Evolutionary conservation across 192 early-diverging fungal species (phyloP).

Genomic region (Spizellomyces sp.): DNA sequence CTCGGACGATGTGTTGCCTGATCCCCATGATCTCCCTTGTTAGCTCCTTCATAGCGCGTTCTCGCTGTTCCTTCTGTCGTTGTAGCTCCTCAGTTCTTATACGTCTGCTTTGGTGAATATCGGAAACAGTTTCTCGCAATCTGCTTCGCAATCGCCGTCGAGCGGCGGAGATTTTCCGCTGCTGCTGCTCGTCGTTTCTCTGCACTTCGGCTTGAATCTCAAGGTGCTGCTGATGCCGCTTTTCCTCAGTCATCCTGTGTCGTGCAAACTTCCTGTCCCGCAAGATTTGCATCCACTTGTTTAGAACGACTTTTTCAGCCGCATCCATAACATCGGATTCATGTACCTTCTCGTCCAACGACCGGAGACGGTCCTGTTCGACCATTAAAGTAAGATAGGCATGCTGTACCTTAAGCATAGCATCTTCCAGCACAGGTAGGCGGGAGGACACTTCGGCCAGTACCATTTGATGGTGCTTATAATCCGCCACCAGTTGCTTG

Average conservation of each 20-base stretch:
- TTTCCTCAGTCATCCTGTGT: neutral
- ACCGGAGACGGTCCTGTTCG: neutral
- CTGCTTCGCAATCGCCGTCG: neutral
- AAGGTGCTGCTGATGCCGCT: neutral
- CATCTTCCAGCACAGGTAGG: neutral
- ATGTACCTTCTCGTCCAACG: neutral
- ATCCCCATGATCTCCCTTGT: neutral
- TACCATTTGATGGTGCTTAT: neutral
- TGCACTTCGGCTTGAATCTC: neutral
- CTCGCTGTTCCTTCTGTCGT: neutral
- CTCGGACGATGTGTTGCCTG: neutral
- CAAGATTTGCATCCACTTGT: neutral
- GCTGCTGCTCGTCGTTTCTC: neutral
- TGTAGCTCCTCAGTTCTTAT: neutral
- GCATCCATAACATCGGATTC: conserved; percentile 1
- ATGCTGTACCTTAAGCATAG: neutral
- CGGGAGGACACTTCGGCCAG: neutral
- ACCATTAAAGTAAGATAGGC: neutral
- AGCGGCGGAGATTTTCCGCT: neutral
- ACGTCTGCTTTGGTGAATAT: neutral
- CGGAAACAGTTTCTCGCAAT: neutral
- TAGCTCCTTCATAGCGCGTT: neutral
- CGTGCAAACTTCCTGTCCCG: neutral
- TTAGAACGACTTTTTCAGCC: neutral
- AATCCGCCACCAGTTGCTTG: neutral